Conservation (phyloP, 1,139 yeast genomes). For the Debaryomycetaceae sp. region DNA sequence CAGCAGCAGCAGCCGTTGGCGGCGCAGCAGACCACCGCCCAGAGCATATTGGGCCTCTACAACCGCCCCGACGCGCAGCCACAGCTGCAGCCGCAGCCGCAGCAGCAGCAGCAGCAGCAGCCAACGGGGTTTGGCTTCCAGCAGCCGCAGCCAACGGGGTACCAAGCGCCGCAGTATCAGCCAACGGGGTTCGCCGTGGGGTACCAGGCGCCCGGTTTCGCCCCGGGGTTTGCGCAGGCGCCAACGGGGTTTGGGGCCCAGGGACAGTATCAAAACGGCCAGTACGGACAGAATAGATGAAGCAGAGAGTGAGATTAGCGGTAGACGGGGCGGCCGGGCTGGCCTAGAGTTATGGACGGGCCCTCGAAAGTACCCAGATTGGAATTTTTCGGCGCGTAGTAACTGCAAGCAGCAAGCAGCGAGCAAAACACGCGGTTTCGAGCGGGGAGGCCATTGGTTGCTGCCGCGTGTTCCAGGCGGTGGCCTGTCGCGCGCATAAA, state of each 20-base stretch:
- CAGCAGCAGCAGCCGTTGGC: slow-evolving; percentile 40
- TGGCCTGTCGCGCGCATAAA: too few species aligned
- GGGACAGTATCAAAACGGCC: slow-evolving; percentile 1
- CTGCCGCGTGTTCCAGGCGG: too few species aligned
- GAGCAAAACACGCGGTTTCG: too few species aligned
- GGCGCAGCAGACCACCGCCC: slow-evolving; percentile 43
- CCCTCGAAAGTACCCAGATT: too few species aligned
- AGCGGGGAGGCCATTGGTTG: too few species aligned
- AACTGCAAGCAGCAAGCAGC: too few species aligned
- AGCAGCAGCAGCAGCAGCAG: slow-evolving; percentile 12
- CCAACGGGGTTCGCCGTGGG: slow-evolving; percentile 3
- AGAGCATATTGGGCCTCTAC: slow-evolving; percentile 38
- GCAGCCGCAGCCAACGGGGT: slow-evolving; percentile 2
- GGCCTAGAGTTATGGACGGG: too few species aligned
- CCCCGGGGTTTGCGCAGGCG: background rate
- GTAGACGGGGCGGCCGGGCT: too few species aligned
- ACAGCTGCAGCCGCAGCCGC: slow-evolving; percentile 14
- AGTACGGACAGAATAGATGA: background rate
- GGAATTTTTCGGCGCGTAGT: too few species aligned
- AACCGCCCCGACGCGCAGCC: slow-evolving; percentile 28
- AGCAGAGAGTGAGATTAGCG: too few species aligned
- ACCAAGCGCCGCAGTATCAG: slow-evolving; percentile 3
- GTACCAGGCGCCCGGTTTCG: slow-evolving; percentile 3
- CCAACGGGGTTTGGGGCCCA: slow-evolving; percentile 4
- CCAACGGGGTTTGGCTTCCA: slow-evolving; percentile 7